Evolutionary conservation across 164 flowering plant species (phyloP), one percentile per base, ranked within the genome.

Genomic region (Magnolia sinica): DNA sequence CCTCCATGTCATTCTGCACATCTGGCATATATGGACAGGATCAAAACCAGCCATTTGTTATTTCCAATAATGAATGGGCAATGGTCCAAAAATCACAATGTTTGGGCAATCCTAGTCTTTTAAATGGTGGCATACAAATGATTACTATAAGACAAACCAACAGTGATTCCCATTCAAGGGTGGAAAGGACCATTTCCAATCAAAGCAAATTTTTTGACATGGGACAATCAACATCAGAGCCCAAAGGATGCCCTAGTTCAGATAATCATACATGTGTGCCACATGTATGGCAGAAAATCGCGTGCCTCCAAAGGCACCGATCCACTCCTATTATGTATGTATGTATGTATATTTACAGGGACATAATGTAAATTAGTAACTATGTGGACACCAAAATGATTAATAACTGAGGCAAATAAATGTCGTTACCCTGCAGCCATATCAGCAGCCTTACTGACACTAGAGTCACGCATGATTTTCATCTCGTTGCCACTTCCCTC

Each of bases 371-470:
- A 59, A 8, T 14, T 31, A 68, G 27, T 55, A 19, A 55, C 13
- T 55, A 11, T 55, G 61, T 55, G 61, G 18, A 55, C 61, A 55
- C 68, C 68, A 13, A 18, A 23, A 64, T 11, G 19, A n/a, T 3
- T 19, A 20, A 64, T 63, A 72, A 1, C 63, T 51, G 8, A 72
- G 1, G 29, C 6, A 68, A 20, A n/a, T 14, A 65, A 66, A 49
- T 31, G 27, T 27, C 3, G 49, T 82, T 91, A 96, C 99, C 99
- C 98, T 24, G 98, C 91, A 84, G 98, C 99, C 94, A 96, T 88
- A 63, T 94, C 94, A 73, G 98, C 98, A 88, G 99, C 99, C 83
- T 96, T 91, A 77, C 84, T 89, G 79, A 93, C 90, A 83, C 99
- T 94, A 50, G 98, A 83, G 79, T 92, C 96, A 82, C 91, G 87